Percentiles rank a stretch among this genome's conserved stretches.
These are phyloP conservation scores for Magnolia officinalis DNA, from an alignment of 164 flowering plant genomes.

Conservation along the genomic window DNA sequence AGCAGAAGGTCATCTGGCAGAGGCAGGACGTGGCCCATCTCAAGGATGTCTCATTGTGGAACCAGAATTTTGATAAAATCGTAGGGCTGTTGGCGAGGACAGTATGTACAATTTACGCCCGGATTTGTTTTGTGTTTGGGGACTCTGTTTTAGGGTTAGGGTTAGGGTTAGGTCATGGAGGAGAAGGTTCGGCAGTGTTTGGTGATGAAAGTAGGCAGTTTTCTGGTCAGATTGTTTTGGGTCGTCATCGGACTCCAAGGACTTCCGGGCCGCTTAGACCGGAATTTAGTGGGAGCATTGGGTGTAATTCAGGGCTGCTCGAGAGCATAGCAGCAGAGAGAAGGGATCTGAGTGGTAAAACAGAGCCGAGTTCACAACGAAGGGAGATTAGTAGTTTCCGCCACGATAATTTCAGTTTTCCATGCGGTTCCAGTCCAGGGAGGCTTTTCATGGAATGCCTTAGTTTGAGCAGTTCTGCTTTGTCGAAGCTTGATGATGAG, in stretches of 20 bases:
- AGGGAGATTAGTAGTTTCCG: conserved; percentile 32
- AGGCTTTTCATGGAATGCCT: conserved; percentile 82
- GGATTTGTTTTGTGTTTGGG: conserved; percentile 60
- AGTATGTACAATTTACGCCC: conserved; percentile 72
- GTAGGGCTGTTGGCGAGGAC: conserved; percentile 84
- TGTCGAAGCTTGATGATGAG: conserved; percentile 46
- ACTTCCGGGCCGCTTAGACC: conserved; percentile 31
- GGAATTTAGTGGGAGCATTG: conserved; percentile 23
- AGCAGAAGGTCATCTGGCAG: conserved; percentile 88
- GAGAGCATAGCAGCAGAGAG: conserved; percentile 24
- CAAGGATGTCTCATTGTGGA: conserved; percentile 77
- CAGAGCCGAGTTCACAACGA: conserved; percentile 30
- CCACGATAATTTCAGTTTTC: conserved; percentile 50
- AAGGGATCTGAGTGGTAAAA: conserved; percentile 23
- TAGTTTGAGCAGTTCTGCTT: conserved; percentile 65
- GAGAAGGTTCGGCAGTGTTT: conserved; percentile 21
- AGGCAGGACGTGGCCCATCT: conserved; percentile 81
- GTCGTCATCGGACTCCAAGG: conserved; percentile 11
- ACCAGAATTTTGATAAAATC: conserved; percentile 79
- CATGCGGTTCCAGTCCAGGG: conserved; percentile 76
- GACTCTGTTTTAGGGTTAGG: conserved; percentile 27
- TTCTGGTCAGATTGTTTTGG: conserved; percentile 28
- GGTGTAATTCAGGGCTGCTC: conserved; percentile 32
- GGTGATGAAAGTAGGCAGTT: conserved; percentile 24
- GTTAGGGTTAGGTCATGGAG: conserved; percentile 6